phyloP scores from a whole-genome alignment of 1,284 basidiomycete species.

The Irpex lacteus region DNA sequence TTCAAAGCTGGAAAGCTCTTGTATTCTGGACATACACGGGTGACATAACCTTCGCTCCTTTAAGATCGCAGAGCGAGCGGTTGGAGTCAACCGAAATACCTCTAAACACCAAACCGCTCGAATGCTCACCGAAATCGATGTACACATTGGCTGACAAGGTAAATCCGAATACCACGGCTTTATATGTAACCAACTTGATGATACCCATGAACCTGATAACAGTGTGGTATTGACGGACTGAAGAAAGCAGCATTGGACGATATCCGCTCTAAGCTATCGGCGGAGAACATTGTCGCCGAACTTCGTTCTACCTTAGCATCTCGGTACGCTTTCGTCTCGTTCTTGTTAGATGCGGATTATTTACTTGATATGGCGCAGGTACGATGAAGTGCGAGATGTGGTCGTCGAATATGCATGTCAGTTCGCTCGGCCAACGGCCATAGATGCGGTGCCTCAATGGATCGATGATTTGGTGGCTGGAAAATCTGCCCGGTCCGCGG shows the following conservation, averaged over 20 bases:
- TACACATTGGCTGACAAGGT: conserved; percentile 17
- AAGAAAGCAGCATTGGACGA: conserved; percentile 13
- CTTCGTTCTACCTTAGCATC: conserved; percentile 11
- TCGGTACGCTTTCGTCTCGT: not conserved
- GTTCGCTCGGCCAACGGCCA: not conserved
- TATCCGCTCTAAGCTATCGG: conserved; percentile 16
- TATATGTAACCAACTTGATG: too few relatives aligned
- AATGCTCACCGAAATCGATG: conserved; percentile 17
- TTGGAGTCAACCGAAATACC: not conserved
- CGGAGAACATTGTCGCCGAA: conserved; percentile 19
- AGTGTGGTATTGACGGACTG: conserved; percentile 18
- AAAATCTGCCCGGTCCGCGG: not conserved
- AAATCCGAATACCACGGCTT: not conserved
- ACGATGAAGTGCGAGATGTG: not conserved
- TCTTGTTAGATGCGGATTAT: not conserved
- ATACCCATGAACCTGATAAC: not conserved
- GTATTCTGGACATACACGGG: conserved; percentile 21
- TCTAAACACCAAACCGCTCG: not conserved
- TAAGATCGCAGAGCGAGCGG: conserved; percentile 16
- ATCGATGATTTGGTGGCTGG: not conserved
- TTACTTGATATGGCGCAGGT: not conserved
- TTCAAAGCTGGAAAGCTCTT: conserved; percentile 20
- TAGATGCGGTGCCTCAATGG: not conserved
- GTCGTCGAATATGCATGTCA: not conserved
- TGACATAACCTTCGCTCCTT: conserved; percentile 19